Conservation (phyloP, 805 yeast genomes). For the Yamadazyma sp. region DNA sequence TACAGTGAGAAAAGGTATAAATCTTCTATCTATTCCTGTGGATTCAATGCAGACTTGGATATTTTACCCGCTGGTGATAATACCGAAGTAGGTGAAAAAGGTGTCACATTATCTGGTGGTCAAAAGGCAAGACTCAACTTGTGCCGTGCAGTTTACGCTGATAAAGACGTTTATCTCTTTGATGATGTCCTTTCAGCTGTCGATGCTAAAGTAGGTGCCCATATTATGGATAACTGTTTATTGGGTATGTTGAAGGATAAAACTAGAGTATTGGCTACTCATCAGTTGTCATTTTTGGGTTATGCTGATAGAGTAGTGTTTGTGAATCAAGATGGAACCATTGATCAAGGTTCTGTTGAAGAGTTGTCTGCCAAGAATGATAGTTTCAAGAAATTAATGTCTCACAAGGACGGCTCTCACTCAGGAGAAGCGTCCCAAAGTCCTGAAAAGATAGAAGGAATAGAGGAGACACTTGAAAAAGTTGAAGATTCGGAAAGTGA, state of each 20-base stretch:
- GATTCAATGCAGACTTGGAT: slow-evolving; percentile 28
- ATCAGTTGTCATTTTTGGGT: slow-evolving; percentile 32
- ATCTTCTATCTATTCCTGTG: slow-evolving; percentile 26
- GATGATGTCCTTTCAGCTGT: slow-evolving; percentile 39
- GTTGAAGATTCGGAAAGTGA: neutral
- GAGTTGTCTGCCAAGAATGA: slow-evolving; percentile 22
- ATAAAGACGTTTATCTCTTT: slow-evolving; percentile 28
- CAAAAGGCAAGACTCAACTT: slow-evolving; percentile 36
- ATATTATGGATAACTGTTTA: slow-evolving; percentile 31
- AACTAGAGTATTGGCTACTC: slow-evolving; percentile 36
- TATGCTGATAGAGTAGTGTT: slow-evolving; percentile 26
- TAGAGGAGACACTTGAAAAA: slow-evolving; percentile 5
- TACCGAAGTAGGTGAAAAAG: slow-evolving; percentile 38
- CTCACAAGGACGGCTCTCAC: slow-evolving; percentile 14
- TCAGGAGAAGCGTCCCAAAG: neutral
- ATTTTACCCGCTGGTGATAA: slow-evolving; percentile 31
- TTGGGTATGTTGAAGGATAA: slow-evolving; percentile 27
- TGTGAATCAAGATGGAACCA: slow-evolving; percentile 30
- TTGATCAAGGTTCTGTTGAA: slow-evolving; percentile 28
- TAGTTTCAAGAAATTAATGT: slow-evolving; percentile 28
- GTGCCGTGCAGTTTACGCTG: slow-evolving; percentile 34
- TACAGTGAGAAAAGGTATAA: slow-evolving; percentile 24
- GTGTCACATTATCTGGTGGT: slow-evolving; percentile 38
- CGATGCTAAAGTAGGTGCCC: slow-evolving; percentile 37
- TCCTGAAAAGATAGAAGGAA: neutral